Base-by-base conservation (phyloP, 2,329 filamentous ascomycete species). In the Stagonosporopsis chrysanthemi region DNA sequence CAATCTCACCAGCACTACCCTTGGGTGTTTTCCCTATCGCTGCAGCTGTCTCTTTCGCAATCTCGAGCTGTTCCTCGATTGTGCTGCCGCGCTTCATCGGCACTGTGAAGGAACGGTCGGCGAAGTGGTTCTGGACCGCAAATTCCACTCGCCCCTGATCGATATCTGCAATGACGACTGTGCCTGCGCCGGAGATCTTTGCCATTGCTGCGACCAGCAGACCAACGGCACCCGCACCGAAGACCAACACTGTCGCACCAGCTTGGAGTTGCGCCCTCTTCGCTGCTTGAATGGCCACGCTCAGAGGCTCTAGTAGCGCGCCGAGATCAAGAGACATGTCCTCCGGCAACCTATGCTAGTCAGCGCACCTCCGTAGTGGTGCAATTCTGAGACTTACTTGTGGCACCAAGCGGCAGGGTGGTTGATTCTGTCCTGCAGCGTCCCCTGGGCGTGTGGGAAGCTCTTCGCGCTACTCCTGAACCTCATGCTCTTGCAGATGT, bases 391-490 rank as follows among this genome's bases (percentile, higher is more conserved):
- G n/a, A 66, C 73, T 60, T 52, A 77, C 70, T 80, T 81, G 62
- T 88, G 84, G 70, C 84, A 86, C 83, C 85, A 84, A 31, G 78
- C 75, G 2, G 83, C 84, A 0, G 86, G 84, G 67, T 88, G 86
- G 65, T 87, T 88, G 50, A 87, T 85, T 48, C 80, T 75, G 52
- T 85, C 83, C 75, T 87, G 86, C 61, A 88, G 73, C 28, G 86
- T 88, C n/a, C 86, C 86, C 69, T 88, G 86, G 28, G 84, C 81
- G 68, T 88, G 86, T 6, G 85, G 85, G 67, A 84, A 86, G 22
- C 78, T 77, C 70, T 86, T 88, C 33, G 86, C 86, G 51, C 82
- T 85, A 65, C 82, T 84, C 58, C 84, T 73, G 68, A 88, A 88
- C 38, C 78, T 78, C 79, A 88, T 82, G 8, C 77, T 77, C 23